Evolutionary conservation across 202 grass and related monocot species (phyloP), one percentile per base, ranked within the genome.

Genomic region (Sporobolus alterniflorus): DNA sequence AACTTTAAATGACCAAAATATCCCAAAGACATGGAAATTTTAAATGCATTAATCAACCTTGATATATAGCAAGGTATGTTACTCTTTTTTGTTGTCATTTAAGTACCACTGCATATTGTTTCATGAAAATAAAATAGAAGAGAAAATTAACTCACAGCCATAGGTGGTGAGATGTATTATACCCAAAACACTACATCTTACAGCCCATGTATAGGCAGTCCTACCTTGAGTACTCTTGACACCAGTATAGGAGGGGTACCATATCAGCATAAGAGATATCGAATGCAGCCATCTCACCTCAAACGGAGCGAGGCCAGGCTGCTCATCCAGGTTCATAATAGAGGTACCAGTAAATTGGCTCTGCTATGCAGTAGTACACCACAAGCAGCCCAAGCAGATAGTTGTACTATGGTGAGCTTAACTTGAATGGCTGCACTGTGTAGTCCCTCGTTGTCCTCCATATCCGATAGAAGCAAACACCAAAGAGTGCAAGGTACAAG

Each of bases 391-490:
- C 90, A 18, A 99, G 86, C 50, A 99, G 40, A 79, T 99, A 99
- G 77, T 89, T 99, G 87, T 89, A 96, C 61, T 87, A 84, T 15
- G 82, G 88, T 3, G 86, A 63, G 60, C 60, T 88, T 44, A 96
- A 33, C 70, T 85, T 80, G 89, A 77, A 99, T 26, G 93, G 87
- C 78, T 94, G 87, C 39, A 96, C 89, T 22, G 85, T 86, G 81
- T 91, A 78, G 83, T 99, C 97, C 64, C 67, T 84, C 30, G 61
- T 82, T 34, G 81, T 96, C 88, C 81, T 93, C 97, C 97, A 96
- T 87, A 94, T 94, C 25, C 97, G 91, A 29, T 99, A 99, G 81
- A 99, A 94, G 88, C 91, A 96, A 50, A 85, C 91, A 5, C 87
- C 93, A 66, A 99, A 96, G 43, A 99, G 89, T 15, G 74, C 88